phyloP scores from a whole-genome alignment of 2,329 filamentous ascomycete genomes.

The Westerdykella aurantiaca region DNA sequence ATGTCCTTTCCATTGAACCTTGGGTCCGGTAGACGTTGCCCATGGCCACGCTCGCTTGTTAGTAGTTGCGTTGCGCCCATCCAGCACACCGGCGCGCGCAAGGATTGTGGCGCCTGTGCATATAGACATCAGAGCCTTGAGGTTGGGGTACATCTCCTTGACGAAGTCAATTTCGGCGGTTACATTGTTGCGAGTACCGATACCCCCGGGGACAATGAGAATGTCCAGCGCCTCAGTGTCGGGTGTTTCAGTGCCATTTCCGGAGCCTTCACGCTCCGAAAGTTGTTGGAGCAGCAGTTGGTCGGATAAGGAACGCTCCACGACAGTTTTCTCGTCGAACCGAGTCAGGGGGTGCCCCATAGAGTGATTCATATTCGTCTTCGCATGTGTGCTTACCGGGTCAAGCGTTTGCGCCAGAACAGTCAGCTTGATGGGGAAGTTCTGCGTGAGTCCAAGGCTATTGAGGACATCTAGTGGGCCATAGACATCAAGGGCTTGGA shows the following conservation, averaged over 20 bases:
- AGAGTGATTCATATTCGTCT: neutral
- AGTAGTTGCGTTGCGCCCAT: slow-evolving; percentile 56
- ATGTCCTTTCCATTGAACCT: slow-evolving; percentile 58
- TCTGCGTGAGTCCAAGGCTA: slow-evolving; percentile 6
- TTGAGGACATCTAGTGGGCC: slow-evolving; percentile 42
- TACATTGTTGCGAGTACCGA: slow-evolving; percentile 35
- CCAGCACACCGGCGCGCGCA: slow-evolving; percentile 53
- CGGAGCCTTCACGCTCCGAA: too few species aligned
- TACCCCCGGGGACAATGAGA: slow-evolving; percentile 57
- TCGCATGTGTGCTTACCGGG: slow-evolving; percentile 13
- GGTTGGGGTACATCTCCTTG: slow-evolving; percentile 12
- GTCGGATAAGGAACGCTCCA: too few species aligned
- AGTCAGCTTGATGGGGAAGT: slow-evolving; percentile 9
- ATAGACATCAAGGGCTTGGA: slow-evolving; percentile 14
- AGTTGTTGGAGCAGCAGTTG: too few species aligned
- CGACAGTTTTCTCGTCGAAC: too few species aligned
- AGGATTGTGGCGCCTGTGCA: slow-evolving; percentile 58
- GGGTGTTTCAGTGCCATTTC: too few species aligned
- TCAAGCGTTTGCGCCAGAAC: slow-evolving; percentile 4
- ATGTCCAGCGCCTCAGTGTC: slow-evolving; percentile 49
- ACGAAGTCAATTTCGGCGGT: slow-evolving; percentile 7
- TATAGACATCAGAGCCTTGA: slow-evolving; percentile 55
- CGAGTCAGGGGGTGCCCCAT: too few species aligned
- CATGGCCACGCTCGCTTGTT: slow-evolving; percentile 54
- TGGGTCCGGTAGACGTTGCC: slow-evolving; percentile 39